Percentiles rank a stretch among this genome's conserved stretches.
Evolutionary conservation across 352 stramenopile species (phyloP).

Genomic region (Phytophthora niederhauseri): DNA sequence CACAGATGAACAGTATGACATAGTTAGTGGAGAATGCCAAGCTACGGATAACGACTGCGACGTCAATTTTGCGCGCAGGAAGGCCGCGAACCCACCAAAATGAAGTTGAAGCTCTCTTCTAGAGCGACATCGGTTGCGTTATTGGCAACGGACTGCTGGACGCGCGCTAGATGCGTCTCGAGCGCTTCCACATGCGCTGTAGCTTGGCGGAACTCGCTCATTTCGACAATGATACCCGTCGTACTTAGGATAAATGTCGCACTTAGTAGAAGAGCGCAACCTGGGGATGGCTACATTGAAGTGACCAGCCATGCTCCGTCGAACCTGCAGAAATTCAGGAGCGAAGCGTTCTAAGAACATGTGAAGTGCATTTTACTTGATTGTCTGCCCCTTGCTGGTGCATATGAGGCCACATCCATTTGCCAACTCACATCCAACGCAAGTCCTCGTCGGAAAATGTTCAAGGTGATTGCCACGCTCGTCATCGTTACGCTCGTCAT

Average conservation of each 20-base stretch:
- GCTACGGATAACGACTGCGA: slow-evolving; percentile 1
- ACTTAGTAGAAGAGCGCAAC: not conserved
- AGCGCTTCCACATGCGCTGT: slow-evolving; percentile 47
- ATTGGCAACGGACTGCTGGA: slow-evolving; percentile 22
- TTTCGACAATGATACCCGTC: slow-evolving; percentile 14
- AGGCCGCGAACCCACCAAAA: slow-evolving; percentile 31
- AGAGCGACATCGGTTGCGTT: not conserved
- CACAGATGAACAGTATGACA: slow-evolving; percentile 8
- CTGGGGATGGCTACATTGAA: slow-evolving; percentile 12
- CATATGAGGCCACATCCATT: not conserved
- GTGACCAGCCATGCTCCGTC: slow-evolving; percentile 1
- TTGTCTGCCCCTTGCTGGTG: not conserved
- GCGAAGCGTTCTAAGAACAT: not conserved
- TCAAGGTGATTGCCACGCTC: slow-evolving; percentile 12
- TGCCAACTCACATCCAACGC: not conserved
- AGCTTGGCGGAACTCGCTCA: slow-evolving; percentile 66
- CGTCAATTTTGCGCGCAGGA: slow-evolving; percentile 5
- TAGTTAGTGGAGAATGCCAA: slow-evolving; percentile 1
- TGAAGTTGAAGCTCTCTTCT: slow-evolving; percentile 30
- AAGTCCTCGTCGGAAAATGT: slow-evolving; percentile 2
- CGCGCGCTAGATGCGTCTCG: slow-evolving; percentile 38
- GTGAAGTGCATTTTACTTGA: not conserved
- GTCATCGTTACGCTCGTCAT: not conserved
- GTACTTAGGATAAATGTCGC: not conserved
- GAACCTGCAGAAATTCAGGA: slow-evolving; percentile 1